Evolutionary conservation across 257 asterid genomes (phyloP).

Genomic region (Solanum commersonii): DNA sequence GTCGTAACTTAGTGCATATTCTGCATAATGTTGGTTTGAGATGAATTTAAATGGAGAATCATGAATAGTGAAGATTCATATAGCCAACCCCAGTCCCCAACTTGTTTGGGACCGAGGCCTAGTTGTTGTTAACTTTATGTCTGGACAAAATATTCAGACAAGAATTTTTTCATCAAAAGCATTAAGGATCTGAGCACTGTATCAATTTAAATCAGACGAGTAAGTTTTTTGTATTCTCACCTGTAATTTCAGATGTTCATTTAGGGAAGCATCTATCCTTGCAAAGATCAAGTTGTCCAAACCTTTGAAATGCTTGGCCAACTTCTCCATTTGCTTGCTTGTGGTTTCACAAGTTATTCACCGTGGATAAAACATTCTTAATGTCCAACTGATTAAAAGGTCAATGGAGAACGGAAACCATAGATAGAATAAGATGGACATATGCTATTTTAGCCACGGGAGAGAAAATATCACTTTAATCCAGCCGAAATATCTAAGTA

Average conservation of each 20-base stretch:
- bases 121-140: background rate
- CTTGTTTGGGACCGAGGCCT: background rate
- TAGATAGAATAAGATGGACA: background rate
- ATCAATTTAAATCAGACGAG: background rate
- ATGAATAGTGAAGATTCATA: background rate
- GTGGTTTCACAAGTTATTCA: slow-evolving; percentile 69
- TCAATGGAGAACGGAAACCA: background rate
- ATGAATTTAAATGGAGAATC: background rate
- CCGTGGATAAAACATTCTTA: background rate
- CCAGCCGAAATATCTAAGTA: background rate
- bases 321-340: slow-evolving; percentile 83
- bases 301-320: slow-evolving; percentile 95
- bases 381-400: background rate
- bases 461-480: background rate
- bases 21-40: background rate
- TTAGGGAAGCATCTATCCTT: slow-evolving; percentile 76
- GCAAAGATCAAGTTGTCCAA: slow-evolving; percentile 66
- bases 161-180: background rate
- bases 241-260: slow-evolving; percentile 79
- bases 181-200: background rate
- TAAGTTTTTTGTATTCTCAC: slow-evolving; percentile 8
- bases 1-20: background rate
- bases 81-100: background rate
- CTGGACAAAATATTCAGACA: background rate
- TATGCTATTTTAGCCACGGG: background rate